A percentile compares a stretch with the other conserved stretches of the same genome.
Evolutionary conservation across 768 basidiomycete genomes (phyloP).

Genomic region (Rhizopogon vinicolor): DNA sequence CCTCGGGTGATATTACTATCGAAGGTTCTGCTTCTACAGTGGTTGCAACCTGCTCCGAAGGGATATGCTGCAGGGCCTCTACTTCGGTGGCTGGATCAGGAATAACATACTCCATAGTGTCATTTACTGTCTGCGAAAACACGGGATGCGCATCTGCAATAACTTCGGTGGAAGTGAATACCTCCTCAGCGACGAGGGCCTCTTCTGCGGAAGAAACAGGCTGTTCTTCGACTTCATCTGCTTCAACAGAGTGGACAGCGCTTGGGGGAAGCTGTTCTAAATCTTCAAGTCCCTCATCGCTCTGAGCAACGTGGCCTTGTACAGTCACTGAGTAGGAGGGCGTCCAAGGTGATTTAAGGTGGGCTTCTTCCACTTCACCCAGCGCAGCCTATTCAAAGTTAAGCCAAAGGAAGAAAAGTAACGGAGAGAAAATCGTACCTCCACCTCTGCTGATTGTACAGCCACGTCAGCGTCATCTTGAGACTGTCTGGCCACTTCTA

Average conservation of each 20-base stretch:
- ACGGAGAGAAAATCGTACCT: not conserved
- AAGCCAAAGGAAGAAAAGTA: not conserved
- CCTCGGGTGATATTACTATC: not conserved
- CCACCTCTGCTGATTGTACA: not conserved
- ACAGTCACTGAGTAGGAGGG: conserved; percentile 38
- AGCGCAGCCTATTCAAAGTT: not conserved
- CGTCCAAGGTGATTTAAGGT: conserved; percentile 28
- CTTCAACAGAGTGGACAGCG: not conserved
- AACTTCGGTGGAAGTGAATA: not conserved
- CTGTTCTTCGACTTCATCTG: not conserved
- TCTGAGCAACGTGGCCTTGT: conserved; percentile 29
- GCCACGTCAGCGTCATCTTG: not conserved
- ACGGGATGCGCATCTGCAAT: not conserved
- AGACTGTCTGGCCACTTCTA: not conserved
- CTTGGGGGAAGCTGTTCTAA: conserved; percentile 6
- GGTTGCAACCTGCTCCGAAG: not conserved
- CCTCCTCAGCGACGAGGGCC: not conserved
- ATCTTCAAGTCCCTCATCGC: conserved; percentile 1
- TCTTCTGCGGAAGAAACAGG: not conserved
- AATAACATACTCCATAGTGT: not conserved
- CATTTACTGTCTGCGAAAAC: not conserved
- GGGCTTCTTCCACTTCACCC: not conserved
- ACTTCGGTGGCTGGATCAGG: not conserved
- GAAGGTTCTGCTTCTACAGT: not conserved
- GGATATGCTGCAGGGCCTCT: not conserved